Evolutionary conservation across 352 stramenopile species (phyloP).

Genomic region (Labyrinthula sp.): DNA sequence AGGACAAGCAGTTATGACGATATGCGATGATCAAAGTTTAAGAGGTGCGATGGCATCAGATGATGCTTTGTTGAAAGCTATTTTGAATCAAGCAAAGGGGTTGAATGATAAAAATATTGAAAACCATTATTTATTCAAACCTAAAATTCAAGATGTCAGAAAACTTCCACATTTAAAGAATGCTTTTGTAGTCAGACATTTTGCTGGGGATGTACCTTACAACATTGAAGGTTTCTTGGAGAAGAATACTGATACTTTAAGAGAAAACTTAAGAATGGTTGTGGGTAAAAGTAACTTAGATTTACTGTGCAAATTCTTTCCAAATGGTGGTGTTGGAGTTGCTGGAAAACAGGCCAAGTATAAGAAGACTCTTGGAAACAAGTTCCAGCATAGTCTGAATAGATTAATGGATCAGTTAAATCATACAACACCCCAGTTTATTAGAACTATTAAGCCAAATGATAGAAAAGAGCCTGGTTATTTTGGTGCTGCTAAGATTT

Average conservation of each 20-base stretch:
- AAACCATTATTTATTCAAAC: constrained; percentile 11
- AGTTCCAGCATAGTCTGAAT: constrained; percentile 75
- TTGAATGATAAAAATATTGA: neutral
- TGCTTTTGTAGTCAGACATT: constrained; percentile 81
- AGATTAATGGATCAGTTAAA: constrained; percentile 74
- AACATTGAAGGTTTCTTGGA: constrained; percentile 78
- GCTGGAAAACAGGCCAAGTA: too few relatives aligned
- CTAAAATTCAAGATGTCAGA: constrained; percentile 25
- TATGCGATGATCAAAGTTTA: constrained; percentile 8
- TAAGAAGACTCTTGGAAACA: constrained; percentile 44
- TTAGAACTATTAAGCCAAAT: constrained; percentile 94
- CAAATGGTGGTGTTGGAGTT: too few relatives aligned
- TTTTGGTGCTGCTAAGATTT: constrained; percentile 66
- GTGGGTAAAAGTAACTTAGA: too few relatives aligned
- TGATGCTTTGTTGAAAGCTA: neutral
- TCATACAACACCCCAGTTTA: constrained; percentile 79
- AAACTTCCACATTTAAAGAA: neutral
- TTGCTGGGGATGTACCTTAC: constrained; percentile 77
- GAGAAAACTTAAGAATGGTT: constrained; percentile 68
- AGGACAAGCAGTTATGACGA: constrained; percentile 2
- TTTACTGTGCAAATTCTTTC: too few relatives aligned
- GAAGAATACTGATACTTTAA: constrained; percentile 84
- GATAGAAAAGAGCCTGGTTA: constrained; percentile 65
- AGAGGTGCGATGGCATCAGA: constrained; percentile 13
- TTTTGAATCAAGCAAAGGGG: neutral